phyloP scores from a whole-genome alignment of 768 basidiomycete genomes.

The Dentipellis sp. region DNA sequence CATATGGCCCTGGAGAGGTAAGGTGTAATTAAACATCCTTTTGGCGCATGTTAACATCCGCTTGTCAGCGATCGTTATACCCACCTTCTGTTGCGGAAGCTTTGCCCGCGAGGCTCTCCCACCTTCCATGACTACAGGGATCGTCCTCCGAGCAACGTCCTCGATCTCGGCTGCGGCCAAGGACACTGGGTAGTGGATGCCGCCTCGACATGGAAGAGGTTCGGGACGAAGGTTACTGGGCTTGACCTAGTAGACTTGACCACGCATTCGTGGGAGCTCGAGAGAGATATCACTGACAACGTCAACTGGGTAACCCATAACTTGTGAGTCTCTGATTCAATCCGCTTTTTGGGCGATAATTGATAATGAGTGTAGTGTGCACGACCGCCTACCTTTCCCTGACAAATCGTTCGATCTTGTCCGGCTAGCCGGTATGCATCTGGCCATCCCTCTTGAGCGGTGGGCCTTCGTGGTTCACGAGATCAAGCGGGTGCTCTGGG shows the following conservation, averaged over 20 bases:
- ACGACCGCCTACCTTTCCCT: slow-evolving; percentile 50
- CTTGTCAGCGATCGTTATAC: slow-evolving; percentile 49
- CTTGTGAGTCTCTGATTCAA: slow-evolving; percentile 40
- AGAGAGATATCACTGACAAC: slow-evolving; percentile 23
- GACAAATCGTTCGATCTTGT: slow-evolving; percentile 61
- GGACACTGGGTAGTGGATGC: slow-evolving; percentile 63
- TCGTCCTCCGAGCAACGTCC: slow-evolving; percentile 41
- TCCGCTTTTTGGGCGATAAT: not conserved
- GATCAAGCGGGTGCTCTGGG: slow-evolving; percentile 49
- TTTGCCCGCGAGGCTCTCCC: slow-evolving; percentile 44
- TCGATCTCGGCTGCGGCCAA: slow-evolving; percentile 72
- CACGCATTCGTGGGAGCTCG: slow-evolving; percentile 6
- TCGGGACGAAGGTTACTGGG: slow-evolving; percentile 45
- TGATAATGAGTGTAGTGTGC: slow-evolving; percentile 30
- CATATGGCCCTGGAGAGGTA: slow-evolving; percentile 49
- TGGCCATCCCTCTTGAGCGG: slow-evolving; percentile 48
- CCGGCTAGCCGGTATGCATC: slow-evolving; percentile 58
- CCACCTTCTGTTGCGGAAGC: slow-evolving; percentile 38
- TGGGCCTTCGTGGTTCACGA: slow-evolving; percentile 58
- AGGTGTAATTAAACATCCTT: slow-evolving; percentile 16
- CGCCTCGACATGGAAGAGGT: slow-evolving; percentile 47
- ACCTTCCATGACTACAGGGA: slow-evolving; percentile 46
- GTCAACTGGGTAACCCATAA: slow-evolving; percentile 51
- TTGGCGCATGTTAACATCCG: slow-evolving; percentile 8
- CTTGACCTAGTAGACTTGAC: slow-evolving; percentile 47